Base-by-base conservation (phyloP, 139 green algal genomes). In the Spirogloea muscicola region DNA sequence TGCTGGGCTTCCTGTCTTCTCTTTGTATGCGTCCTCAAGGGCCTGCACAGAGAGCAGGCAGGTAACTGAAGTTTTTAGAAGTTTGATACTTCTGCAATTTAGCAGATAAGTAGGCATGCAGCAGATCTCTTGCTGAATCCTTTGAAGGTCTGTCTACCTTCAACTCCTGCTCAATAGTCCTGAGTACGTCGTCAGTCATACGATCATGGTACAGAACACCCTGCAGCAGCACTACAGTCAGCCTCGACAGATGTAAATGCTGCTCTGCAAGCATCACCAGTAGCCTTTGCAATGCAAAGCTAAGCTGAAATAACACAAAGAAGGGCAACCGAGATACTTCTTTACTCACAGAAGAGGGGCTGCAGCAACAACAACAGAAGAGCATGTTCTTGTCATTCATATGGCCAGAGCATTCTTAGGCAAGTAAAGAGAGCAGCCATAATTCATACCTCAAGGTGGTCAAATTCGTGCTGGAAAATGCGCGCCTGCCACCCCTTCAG, bases 381-480 rank as follows among this genome's bases (percentile, higher is more conserved):
- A 21, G 41, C 13, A 60, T n/a, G 7, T 18, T 38, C 5, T n/a
- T 9, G 9, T 33, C 31, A n/a, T 5, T 38, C n/a, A n/a, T 5
- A 10, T 33, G 5, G 9, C 51, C 7, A 60, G 34, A 9, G 13
- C 13, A n/a, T n/a, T n/a, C n/a, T n/a, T n/a, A n/a, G 51, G 34
- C 13, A 60, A 33, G 51, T n/a, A 5, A 60, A 60, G 13, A 60
- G 34, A 60, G 7, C 13, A 18, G 7, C 5, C 51, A 60, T 38
- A 18, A 18, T n/a, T 33, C 57, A 38, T 65, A 76, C 67, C 67
- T 98, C 87, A 37, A 97, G 76, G 73, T 98, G 94, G 83, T 98
- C 94, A 55, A 91, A 98, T 80, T 98, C 95, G 78, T 99, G 95
- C 81, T 98, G 93, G 80, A 99, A 99, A 34, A 99, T 93, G 18